phyloP scores from a whole-genome alignment of 805 yeast species.

The Starmerella sp. region DNA sequence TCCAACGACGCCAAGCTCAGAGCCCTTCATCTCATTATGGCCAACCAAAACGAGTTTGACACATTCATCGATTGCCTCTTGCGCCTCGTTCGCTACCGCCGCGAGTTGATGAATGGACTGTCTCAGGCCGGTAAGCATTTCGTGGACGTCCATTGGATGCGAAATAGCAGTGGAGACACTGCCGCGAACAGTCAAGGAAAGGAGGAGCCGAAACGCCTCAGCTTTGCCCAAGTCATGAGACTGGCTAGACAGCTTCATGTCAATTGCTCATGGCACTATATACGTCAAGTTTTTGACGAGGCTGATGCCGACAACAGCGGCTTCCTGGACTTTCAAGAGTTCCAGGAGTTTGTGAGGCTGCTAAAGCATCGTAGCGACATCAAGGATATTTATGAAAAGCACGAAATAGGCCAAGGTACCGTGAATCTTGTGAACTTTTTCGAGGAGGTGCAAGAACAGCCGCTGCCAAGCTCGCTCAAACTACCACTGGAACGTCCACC shows the following conservation, averaged over 20 bases:
- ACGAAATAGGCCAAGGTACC: conserved; percentile 23
- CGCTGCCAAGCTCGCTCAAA: conserved; percentile 2
- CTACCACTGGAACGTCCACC: conserved; percentile 15
- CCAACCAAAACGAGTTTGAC: conserved; percentile 41
- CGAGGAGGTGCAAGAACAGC: conserved; percentile 13
- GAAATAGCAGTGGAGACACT: not conserved
- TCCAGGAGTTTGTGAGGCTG: conserved; percentile 59
- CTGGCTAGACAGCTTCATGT: conserved; percentile 61
- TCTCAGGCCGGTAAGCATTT: conserved; percentile 53
- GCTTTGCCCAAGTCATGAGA: conserved; percentile 57
- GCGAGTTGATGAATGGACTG: conserved; percentile 51
- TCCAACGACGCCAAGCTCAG: conserved; percentile 53
- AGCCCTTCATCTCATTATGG: conserved; percentile 68
- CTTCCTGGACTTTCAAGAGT: conserved; percentile 56
- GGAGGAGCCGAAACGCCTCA: conserved; percentile 25
- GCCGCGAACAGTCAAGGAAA: conserved; percentile 2
- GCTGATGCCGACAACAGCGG: conserved; percentile 43
- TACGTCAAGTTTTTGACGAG: conserved; percentile 41
- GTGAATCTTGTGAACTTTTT: conserved; percentile 6
- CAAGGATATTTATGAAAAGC: conserved; percentile 35
- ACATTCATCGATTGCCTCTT: conserved; percentile 44
- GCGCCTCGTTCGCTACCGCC: conserved; percentile 45
- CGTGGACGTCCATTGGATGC: conserved; percentile 52
- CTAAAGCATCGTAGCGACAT: conserved; percentile 61
- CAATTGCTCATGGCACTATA: conserved; percentile 46